A percentile compares a stretch with the other conserved stretches of the same genome.
Conservation (phyloP, 495 filamentous ascomycete species). For the Penicillium chermesinum region DNA sequence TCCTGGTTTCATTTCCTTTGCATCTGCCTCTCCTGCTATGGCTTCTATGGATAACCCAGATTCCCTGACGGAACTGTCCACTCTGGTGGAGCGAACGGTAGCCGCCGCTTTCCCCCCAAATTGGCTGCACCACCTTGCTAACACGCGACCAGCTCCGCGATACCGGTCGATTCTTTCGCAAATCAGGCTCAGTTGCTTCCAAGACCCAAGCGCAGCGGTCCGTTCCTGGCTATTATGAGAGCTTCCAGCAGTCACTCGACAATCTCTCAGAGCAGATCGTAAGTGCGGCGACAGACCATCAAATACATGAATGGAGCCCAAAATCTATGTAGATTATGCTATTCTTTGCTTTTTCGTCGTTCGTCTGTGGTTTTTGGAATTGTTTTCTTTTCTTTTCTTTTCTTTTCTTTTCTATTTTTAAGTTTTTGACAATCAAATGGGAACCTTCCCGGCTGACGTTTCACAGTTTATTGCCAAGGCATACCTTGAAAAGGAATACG, state of each 20-base stretch:
- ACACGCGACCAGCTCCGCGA: slow-evolving; percentile 39
- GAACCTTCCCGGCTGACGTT: not conserved
- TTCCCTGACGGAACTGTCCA: slow-evolving; percentile 38
- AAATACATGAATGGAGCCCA: not conserved
- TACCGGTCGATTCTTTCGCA: slow-evolving; percentile 44
- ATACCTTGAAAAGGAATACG: slow-evolving; percentile 43
- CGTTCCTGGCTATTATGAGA: slow-evolving; percentile 40
- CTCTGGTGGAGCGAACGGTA: slow-evolving; percentile 45
- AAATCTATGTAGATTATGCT: not conserved
- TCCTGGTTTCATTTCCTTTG: not conserved
- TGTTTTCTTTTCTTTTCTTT: slow-evolving; percentile 2
- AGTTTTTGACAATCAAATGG: no score
- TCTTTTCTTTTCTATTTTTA: slow-evolving; percentile 1
- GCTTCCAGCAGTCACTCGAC: slow-evolving; percentile 47
- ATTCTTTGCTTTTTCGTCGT: no score
- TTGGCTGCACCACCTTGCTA: slow-evolving; percentile 15
- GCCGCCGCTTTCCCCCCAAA: not conserved
- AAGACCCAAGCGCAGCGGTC: slow-evolving; percentile 37
- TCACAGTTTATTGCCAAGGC: slow-evolving; percentile 43
- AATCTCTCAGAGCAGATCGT: slow-evolving; percentile 50
- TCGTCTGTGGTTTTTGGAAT: not conserved
- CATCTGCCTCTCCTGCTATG: not conserved
- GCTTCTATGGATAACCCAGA: slow-evolving; percentile 37
- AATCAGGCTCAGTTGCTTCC: slow-evolving; percentile 31
- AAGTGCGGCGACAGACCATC: slow-evolving; percentile 15